Percentiles rank a stretch among this genome's conserved stretches.
Conservation (phyloP, 192 early-diverging fungal genomes). For the Entophlyctis luteolus region DNA sequence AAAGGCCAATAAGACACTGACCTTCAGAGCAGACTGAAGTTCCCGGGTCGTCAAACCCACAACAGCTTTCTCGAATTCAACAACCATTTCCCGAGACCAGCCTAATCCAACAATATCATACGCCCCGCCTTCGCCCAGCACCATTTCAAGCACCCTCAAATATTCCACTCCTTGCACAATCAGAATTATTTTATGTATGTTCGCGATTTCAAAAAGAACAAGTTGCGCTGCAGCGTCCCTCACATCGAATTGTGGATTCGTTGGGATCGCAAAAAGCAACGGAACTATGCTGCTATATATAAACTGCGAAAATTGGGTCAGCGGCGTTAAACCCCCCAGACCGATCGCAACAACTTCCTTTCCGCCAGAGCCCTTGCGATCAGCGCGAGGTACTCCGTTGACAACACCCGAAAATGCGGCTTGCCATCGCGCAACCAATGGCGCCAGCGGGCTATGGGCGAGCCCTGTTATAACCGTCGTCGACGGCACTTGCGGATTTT, state of each 20-base stretch:
- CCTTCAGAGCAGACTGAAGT: constrained; percentile 17
- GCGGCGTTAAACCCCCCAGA: constrained; percentile 19
- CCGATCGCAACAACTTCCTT: constrained; percentile 20
- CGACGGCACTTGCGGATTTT: not conserved
- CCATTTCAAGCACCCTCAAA: constrained; percentile 54
- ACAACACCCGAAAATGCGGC: too few relatives aligned
- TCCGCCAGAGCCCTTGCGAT: constrained; percentile 9
- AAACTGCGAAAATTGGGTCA: constrained; percentile 67
- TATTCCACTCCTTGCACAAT: constrained; percentile 56
- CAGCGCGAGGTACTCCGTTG: too few relatives aligned
- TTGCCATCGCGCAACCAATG: constrained; percentile 1
- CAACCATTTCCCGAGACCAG: not conserved
- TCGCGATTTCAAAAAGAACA: constrained; percentile 54
- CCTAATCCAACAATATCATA: constrained; percentile 30
- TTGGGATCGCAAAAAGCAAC: constrained; percentile 75
- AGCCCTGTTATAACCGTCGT: constrained; percentile 18
- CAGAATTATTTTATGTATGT: constrained; percentile 49
- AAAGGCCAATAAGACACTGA: too few relatives aligned
- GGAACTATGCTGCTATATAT: constrained; percentile 70
- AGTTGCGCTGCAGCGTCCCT: constrained; percentile 72
- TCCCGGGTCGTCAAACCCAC: constrained; percentile 21
- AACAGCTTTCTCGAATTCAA: constrained; percentile 1
- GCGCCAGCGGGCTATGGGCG: not conserved
- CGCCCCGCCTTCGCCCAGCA: too few relatives aligned
- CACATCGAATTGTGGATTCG: constrained; percentile 66